Evolutionary conservation across 108 stramenopile genomes (phyloP).

Genomic region (Skeletonema costatum): DNA sequence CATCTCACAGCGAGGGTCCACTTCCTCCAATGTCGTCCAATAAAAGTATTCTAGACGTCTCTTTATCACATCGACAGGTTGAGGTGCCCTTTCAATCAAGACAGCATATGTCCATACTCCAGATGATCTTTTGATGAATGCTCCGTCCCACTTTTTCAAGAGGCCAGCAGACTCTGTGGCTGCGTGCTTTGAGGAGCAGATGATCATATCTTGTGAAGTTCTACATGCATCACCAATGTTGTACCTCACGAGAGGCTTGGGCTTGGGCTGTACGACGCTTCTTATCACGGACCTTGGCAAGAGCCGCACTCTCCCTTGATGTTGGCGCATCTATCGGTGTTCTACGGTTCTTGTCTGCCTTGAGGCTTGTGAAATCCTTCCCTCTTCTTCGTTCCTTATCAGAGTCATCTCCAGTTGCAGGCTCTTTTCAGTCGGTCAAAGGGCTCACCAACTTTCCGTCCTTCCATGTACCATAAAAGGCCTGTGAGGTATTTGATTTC

Average conservation of each 20-base stretch:
- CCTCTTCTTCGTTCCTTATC: not conserved
- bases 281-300: not conserved
- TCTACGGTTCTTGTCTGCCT: too few species aligned
- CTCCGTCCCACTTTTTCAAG: slow-evolving; percentile 5
- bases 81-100: slow-evolving; percentile 13
- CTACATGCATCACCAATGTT: slow-evolving; percentile 8
- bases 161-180: slow-evolving; percentile 15
- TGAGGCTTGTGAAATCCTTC: too few species aligned
- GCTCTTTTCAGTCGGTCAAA: not conserved
- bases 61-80: slow-evolving; percentile 9
- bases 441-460: not conserved
- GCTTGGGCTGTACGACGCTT: not conserved
- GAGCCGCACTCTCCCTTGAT: not conserved
- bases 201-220: slow-evolving; percentile 19
- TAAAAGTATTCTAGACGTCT: not conserved
- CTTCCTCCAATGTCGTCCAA: not conserved
- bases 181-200: not conserved
- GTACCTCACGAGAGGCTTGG: not conserved
- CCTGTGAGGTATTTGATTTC: not conserved
- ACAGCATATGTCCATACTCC: slow-evolving; percentile 25
- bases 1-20: not conserved
- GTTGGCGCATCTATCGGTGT: too few species aligned
- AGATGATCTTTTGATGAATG: slow-evolving; percentile 19
- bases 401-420: not conserved
- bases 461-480: slow-evolving; percentile 4